These are phyloP conservation scores for Herpetomonas muscarum DNA, from an alignment of 208 protist genomes.

Conservation along the genomic window DNA sequence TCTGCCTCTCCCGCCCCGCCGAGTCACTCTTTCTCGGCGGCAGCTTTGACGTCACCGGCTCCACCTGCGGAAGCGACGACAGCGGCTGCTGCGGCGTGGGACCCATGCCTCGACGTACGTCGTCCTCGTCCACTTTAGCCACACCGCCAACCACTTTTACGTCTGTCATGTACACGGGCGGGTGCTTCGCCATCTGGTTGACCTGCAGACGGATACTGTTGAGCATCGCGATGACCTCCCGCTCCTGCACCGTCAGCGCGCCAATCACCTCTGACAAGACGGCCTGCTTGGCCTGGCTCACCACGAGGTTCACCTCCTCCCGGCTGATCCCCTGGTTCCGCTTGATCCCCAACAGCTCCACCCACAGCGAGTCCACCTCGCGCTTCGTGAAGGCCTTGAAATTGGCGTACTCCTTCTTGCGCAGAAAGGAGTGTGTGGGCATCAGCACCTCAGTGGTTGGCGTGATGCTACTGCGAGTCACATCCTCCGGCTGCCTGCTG, in stretches of 20 bases:
- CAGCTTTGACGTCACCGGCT: too few relatives aligned
- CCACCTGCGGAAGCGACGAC: too few relatives aligned
- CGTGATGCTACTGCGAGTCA: constrained; percentile 1
- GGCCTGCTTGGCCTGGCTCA: constrained; percentile 35
- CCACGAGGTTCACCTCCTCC: constrained; percentile 49
- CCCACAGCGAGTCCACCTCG: constrained; percentile 66
- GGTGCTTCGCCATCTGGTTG: constrained; percentile 18
- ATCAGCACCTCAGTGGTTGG: constrained; percentile 28
- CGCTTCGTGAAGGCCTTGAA: constrained; percentile 49
- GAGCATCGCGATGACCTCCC: constrained; percentile 7
- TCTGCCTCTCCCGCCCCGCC: too few relatives aligned
- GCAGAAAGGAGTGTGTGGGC: constrained; percentile 47
- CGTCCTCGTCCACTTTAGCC: too few relatives aligned
- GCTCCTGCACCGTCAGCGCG: background rate
- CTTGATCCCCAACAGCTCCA: constrained; percentile 48
- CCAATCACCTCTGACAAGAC: constrained; percentile 12
- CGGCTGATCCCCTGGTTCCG: constrained; percentile 29
- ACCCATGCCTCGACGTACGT: too few relatives aligned
- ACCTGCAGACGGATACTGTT: constrained; percentile 29
- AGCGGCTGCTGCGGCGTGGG: too few relatives aligned
- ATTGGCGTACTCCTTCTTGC: constrained; percentile 43
- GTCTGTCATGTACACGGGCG: constrained; percentile 10
- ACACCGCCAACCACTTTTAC: too few relatives aligned
- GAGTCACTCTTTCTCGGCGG: too few relatives aligned
- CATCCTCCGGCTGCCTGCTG: background rate